Conservation (phyloP, 495 filamentous ascomycete genomes). For the Mycothermus thermophilus region DNA sequence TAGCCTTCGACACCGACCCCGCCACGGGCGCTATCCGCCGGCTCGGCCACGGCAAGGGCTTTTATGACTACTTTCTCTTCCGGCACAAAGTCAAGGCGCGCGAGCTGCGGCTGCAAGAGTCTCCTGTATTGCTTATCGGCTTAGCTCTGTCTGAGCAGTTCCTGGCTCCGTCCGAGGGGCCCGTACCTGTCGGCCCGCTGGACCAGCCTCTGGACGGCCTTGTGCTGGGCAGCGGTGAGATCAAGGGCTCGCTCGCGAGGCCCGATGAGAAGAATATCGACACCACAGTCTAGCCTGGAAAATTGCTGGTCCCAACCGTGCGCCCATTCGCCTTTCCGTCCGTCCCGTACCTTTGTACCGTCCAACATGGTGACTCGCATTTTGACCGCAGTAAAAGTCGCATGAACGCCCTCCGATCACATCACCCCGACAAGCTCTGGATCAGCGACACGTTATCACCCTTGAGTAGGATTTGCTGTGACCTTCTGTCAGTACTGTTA, state of each 20-base stretch:
- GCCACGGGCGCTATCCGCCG: conserved; percentile 42
- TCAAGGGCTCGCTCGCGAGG: conserved; percentile 16
- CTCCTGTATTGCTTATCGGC: conserved; percentile 53
- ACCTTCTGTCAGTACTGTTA: too few relatives aligned
- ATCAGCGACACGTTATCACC: conserved; percentile 96
- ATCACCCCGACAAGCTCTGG: conserved; percentile 50
- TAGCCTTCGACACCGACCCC: conserved; percentile 66
- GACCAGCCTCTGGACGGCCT: conserved; percentile 35
- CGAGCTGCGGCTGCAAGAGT: conserved; percentile 26
- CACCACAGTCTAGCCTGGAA: conserved; percentile 9
- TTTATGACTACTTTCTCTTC: conserved; percentile 85
- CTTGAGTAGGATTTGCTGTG: conserved; percentile 88
- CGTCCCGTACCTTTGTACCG: conserved; percentile 4
- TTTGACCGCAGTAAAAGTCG: conserved; percentile 1
- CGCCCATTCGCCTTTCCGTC: conserved; percentile 4
- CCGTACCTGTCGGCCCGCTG: conserved; percentile 27
- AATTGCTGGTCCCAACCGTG: too few relatives aligned
- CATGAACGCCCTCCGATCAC: background rate
- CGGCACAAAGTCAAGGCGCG: conserved; percentile 43
- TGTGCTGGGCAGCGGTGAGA: conserved; percentile 32
- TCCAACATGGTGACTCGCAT: too few relatives aligned
- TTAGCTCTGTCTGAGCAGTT: conserved; percentile 82
- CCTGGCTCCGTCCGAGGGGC: conserved; percentile 35
- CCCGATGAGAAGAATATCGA: too few relatives aligned
- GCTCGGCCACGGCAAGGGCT: conserved; percentile 90